Evolutionary conservation across 1,139 yeast species (phyloP), one percentile per base, ranked within the genome.

Genomic region (Sugiyamaella grinbergsii): DNA sequence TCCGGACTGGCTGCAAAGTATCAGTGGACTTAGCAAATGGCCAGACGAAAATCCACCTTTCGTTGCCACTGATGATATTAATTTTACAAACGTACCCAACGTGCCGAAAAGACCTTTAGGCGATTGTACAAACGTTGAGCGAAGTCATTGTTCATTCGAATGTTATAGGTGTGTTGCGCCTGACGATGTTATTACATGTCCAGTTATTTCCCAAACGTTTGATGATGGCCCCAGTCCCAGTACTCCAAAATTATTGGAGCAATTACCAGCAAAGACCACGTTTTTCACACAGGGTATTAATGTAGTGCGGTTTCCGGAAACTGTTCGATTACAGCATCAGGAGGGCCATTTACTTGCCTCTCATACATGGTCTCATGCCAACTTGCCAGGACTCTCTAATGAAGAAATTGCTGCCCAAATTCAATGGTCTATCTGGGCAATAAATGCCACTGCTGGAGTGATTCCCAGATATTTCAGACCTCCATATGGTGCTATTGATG

Each of bases 371-470:
- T 82, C 93, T 4, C 98, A 91, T 70, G 82, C 83, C 53, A 87
- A 84, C 61, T 74, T 91, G 55, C 97, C 98, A 1, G 71, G 82
- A 1, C 73, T 91, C 52, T 68, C 81, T 15, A 89, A 89, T 65
- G 93, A 88, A 67, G 79, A 88, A 56, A 80, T 91, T 18, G 82
- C 86, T 53, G 96, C 97, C 0, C 96, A 91, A 66, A 71, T 91
- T 42, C 84, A 91, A 69, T 91, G 98, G 98, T 85, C 95, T 1
- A 82, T 90, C 33, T 91, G 98, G 98, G 96, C 97, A 4, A 88
- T 90, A 94, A 90, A 93, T 70, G 96, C 97, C 2, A 90, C 98
- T 0, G 86, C 89, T 0, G 76, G 83, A 19, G 93, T 90, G 62
- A 67, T 87, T n/a, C 98, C 98, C 11, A 84, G 85, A 62, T 93